Evolutionary conservation across 306 rosid species (phyloP).

Genomic region (Mucuna pruriens): DNA sequence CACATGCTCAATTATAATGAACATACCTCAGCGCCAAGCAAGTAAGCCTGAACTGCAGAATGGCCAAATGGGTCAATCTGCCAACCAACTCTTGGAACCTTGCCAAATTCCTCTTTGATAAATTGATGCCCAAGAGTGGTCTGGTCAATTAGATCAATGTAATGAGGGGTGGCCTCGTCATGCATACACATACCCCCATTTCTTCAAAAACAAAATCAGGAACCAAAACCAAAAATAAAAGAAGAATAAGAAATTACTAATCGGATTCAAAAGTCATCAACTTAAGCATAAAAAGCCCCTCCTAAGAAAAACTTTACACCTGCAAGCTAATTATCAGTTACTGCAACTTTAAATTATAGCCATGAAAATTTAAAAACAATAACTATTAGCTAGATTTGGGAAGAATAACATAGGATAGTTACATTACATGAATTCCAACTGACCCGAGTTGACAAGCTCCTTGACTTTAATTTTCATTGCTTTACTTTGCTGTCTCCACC

Average conservation of each 20-base stretch:
- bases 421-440: constrained; percentile 81
- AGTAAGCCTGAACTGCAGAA: constrained; percentile 88
- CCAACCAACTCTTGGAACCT: constrained; percentile 87
- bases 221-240: constrained; percentile 21
- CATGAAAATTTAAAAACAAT: neutral
- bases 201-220: constrained; percentile 47
- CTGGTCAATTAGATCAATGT: constrained; percentile 85
- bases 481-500: constrained; percentile 90
- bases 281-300: constrained; percentile 1
- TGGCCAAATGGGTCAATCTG: constrained; percentile 90
- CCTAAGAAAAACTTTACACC: constrained; percentile 1
- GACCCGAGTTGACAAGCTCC: constrained; percentile 77
- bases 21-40: constrained; percentile 81
- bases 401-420: constrained; percentile 1
- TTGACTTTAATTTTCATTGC: constrained; percentile 65
- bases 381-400: constrained; percentile 10
- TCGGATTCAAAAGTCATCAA: constrained; percentile 28
- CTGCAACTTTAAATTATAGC: constrained; percentile 11
- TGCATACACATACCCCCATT: constrained; percentile 93
- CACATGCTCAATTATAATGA: constrained; percentile 5
- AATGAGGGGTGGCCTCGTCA: constrained; percentile 87
- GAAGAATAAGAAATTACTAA: neutral
- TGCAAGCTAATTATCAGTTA: neutral
- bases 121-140: constrained; percentile 80
- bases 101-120: constrained; percentile 65